These are phyloP conservation scores for Tetragonia tetragonoides DNA, from an alignment of 148 eudicot genomes.

Conservation along the genomic window DNA sequence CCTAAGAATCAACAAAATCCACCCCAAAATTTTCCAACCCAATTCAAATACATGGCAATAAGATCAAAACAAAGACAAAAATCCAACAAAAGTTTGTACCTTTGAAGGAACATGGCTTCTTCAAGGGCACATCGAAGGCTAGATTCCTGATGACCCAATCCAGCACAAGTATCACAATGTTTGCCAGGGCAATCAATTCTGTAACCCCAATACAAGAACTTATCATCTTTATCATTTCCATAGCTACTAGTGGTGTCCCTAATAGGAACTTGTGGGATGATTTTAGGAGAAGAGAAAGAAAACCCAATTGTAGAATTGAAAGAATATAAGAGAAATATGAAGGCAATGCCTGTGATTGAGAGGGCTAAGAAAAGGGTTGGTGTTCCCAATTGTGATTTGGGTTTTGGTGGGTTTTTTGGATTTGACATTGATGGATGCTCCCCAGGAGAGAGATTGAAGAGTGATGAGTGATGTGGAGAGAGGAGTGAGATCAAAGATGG, in stretches of 20 bases:
- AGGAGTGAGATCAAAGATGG: background rate
- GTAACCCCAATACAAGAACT: constrained; percentile 80
- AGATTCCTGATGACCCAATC: constrained; percentile 94
- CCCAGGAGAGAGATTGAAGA: background rate
- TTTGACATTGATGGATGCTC: constrained; percentile 50
- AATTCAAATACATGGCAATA: constrained; percentile 7
- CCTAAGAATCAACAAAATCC: background rate
- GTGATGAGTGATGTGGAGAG: background rate
- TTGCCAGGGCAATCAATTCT: constrained; percentile 92
- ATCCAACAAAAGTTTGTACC: constrained; percentile 37
- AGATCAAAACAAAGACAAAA: background rate
- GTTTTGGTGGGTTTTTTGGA: constrained; percentile 35
- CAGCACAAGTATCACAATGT: constrained; percentile 79
- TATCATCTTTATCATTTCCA: constrained; percentile 22
- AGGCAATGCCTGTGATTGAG: constrained; percentile 44
- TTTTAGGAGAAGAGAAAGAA: constrained; percentile 25
- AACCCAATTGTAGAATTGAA: constrained; percentile 38
- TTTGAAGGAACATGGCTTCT: constrained; percentile 76
- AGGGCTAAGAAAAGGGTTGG: constrained; percentile 41
- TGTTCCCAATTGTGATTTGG: constrained; percentile 53
- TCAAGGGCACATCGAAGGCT: constrained; percentile 97
- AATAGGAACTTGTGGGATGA: constrained; percentile 16
- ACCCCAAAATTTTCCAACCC: constrained; percentile 3
- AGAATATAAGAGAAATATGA: constrained; percentile 54
- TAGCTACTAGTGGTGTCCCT: background rate